Base-by-base conservation (phyloP, 192 early-diverging fungal species). In the Pilobolus umbonatus region DNA sequence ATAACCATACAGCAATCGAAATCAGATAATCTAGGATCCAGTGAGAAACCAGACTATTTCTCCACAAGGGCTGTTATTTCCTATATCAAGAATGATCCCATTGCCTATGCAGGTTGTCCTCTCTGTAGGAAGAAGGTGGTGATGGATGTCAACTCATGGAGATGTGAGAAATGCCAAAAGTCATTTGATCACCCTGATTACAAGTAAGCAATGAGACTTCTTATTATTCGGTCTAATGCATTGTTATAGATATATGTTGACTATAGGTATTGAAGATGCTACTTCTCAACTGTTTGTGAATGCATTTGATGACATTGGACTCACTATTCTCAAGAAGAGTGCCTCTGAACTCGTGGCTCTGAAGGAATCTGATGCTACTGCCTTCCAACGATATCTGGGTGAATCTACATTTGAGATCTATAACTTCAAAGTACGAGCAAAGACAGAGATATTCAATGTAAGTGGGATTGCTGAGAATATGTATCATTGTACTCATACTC, bases 101-200 rank as follows among this genome's bases (percentile, higher is more conserved):
- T 85, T 48, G 76, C 71, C 31, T 99, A 99, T 57, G 88, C 97
- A 14, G 90, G 88, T 7, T 99, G 97, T 68, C 88, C 86, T 8
- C 74, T 68, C 1, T 99, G 96, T 75, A 89, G 81, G 71, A 98
- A 97, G 69, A 99, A 97, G 80, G 83, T 95, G 24, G 77, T 63
- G 3, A 82, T 91, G 38, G 81, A 85, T 38, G 67, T 60, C 8
- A 73, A 71, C 40, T 73, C 75, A 26, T 99, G 94, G 94, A 62
- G 91, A 49, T 99, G 97, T 65, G 95, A 95, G 55, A 94, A 92
- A 64, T 96, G 94, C 67, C 71, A 88, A 55, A 77, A 78, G 49
- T 67, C 76, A 3, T 88, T 73, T 64, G 76, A 83, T 11, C 75
- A 66, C 2, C 94, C 94, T 12, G 72, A 85, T 8, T 88, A 93